A percentile compares a stretch with the other conserved stretches of the same genome.
Conservation (phyloP, 306 rosid genomes). For the Medicago lupulina region DNA sequence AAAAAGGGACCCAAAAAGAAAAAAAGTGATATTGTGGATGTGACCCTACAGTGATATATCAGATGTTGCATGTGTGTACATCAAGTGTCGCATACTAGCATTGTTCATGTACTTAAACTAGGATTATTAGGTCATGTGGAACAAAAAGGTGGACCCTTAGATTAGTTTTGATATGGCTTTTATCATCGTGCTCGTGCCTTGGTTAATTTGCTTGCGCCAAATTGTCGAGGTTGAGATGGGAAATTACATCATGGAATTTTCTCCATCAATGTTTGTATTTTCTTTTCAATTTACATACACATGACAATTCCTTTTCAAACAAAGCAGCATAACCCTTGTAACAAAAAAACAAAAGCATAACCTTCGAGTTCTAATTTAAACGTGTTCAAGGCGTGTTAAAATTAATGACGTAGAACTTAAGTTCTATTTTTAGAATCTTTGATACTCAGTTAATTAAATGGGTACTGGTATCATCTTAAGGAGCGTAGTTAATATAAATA, state of each 20-base stretch:
- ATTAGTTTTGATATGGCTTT: background rate
- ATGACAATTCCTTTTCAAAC: conserved; percentile 15
- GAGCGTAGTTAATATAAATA: no score
- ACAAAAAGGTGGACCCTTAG: conserved; percentile 30
- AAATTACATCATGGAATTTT: conserved; percentile 19
- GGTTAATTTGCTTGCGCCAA: background rate
- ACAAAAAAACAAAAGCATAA: background rate
- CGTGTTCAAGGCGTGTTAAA: background rate
- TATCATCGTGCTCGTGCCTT: conserved; percentile 18
- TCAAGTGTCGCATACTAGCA: background rate
- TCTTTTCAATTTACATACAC: background rate
- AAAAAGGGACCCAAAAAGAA: background rate
- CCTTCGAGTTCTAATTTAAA: conserved; percentile 5
- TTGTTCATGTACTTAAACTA: background rate
- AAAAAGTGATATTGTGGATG: conserved; percentile 8
- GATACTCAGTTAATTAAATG: no score
- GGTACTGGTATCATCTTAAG: no score
- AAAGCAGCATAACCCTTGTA: background rate
- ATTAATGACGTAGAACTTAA: background rate
- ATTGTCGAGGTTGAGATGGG: conserved; percentile 13
- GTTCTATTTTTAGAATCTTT: no score
- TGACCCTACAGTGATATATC: conserved; percentile 38
- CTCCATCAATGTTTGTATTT: conserved; percentile 17
- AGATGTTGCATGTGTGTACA: conserved; percentile 4
- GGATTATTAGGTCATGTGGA: conserved; percentile 26